Base-by-base conservation (phyloP, 768 basidiomycete genomes). In the Coprinellus micaceus region DNA sequence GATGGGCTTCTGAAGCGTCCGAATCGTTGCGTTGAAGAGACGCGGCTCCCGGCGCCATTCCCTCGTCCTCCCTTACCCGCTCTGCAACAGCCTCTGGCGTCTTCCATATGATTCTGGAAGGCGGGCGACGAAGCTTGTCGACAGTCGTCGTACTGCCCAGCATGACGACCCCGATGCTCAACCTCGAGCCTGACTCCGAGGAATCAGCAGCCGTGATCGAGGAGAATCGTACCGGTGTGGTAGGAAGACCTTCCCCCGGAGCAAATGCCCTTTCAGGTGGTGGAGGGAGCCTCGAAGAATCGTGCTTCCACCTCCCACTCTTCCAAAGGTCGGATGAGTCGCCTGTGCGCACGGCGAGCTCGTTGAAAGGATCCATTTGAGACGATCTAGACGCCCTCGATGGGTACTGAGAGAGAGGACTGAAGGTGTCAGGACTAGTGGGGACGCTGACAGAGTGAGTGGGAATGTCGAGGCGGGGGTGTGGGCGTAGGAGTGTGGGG, bases 301-400 rank as follows among this genome's bases (percentile, higher is more conserved):
- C 12, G 28, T 30, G 21, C 12, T 49, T 49, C 54, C 54, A 56
- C 39, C 46, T 21, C 11, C 53, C 19, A 36, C 43, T 54, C 44
- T 40, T 48, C 54, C 37, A 19, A 24, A 48, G 17, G 9, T 49
- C 37, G 22, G 22, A 33, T 25, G 54, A 49, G 9, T 37, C 37
- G 2, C 54, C 54, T 3, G 54, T 54, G 9, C 53, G 43, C 13
- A 54, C 46, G 4, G 54, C 54, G 10, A 40, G 13, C 24, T 56
- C 54, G 4, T 33, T 17, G 47, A 49, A 56, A 13, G 54, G 54
- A 30, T 56, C 47, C 22, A 7, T 37, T n/a, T n/a, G n/a, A n/a
- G n/a, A n/a, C n/a, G n/a, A n/a, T n/a, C n/a, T n/a, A n/a, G n/a
- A n/a, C n/a, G n/a, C n/a, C n/a, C n/a, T n/a, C n/a, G 21, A 6